Conservation (phyloP, 108 stramenopile species). For the Mediolabrus comicus region DNA sequence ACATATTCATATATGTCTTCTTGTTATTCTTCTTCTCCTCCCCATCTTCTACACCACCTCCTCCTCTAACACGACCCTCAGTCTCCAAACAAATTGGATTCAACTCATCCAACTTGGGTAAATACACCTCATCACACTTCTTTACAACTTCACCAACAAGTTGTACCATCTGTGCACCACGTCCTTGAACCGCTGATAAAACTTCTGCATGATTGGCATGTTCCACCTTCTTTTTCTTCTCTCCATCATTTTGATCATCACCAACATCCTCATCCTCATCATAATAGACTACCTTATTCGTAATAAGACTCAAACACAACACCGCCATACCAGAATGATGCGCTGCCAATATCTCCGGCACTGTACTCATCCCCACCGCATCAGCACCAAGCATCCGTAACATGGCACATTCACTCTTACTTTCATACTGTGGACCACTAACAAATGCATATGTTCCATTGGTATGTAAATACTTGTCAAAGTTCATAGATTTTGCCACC, state of each 20-base stretch:
- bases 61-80: constrained; percentile 18
- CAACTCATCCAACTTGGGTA: constrained; percentile 5
- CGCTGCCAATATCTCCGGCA: constrained; percentile 90
- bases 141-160: constrained; percentile 71
- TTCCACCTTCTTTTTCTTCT: constrained; percentile 48
- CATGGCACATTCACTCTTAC: constrained; percentile 79
- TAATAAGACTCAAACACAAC: constrained; percentile 82
- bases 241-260: constrained; percentile 23
- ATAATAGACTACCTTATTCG: constrained; percentile 79
- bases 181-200: constrained; percentile 69
- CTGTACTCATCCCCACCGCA: constrained; percentile 87
- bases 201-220: constrained; percentile 92
- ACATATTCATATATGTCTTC: constrained; percentile 1
- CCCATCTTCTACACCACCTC: not conserved
- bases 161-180: constrained; percentile 67
- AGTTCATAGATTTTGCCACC: constrained; percentile 54
- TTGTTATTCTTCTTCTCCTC: not conserved
- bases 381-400: constrained; percentile 74
- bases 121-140: constrained; percentile 20
- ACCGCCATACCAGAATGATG: constrained; percentile 89
- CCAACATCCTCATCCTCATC: constrained; percentile 21
- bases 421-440: constrained; percentile 92
- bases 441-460: constrained; percentile 90
- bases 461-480: constrained; percentile 54
- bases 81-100: constrained; percentile 33